Evolutionary conservation across 2,329 filamentous ascomycete genomes (phyloP).

Genomic region (Paradendryphiella salina): DNA sequence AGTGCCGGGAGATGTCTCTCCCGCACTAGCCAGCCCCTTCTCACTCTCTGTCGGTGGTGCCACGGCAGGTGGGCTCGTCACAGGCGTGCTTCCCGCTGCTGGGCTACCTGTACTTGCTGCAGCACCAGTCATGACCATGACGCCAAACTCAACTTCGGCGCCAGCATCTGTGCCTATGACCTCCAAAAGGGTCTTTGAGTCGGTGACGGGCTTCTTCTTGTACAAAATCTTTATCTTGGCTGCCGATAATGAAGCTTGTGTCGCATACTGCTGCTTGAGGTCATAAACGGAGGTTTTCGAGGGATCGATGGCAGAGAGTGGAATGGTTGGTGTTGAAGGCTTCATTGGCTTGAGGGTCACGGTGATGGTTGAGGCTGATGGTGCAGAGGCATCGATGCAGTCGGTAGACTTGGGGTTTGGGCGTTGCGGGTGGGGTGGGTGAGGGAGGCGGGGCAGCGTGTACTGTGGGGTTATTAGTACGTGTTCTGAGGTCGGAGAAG

Average conservation of each 20-base stretch:
- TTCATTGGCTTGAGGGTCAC: slow-evolving; percentile 76
- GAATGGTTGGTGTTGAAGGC: slow-evolving; percentile 62
- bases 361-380: slow-evolving; percentile 51
- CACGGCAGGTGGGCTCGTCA: slow-evolving; percentile 53
- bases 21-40: slow-evolving; percentile 35
- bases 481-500: slow-evolving; percentile 18
- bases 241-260: slow-evolving; percentile 59
- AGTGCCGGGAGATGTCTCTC: slow-evolving; percentile 9
- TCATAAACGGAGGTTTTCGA: slow-evolving; percentile 75
- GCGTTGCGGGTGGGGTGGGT: slow-evolving; percentile 55
- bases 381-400: slow-evolving; percentile 36
- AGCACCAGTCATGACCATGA: slow-evolving; percentile 79
- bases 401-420: slow-evolving; percentile 52
- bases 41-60: slow-evolving; percentile 59
- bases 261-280: slow-evolving; percentile 71
- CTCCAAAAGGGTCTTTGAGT: slow-evolving; percentile 77
- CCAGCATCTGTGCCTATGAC: slow-evolving; percentile 62
- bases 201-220: slow-evolving; percentile 81
- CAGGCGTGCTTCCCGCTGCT: slow-evolving; percentile 48
- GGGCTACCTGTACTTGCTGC: slow-evolving; percentile 49
- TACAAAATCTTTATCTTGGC: slow-evolving; percentile 84
- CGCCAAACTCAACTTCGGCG: slow-evolving; percentile 69
- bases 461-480: slow-evolving; percentile 55
- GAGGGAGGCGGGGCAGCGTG: slow-evolving; percentile 70
- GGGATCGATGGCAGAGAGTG: slow-evolving; percentile 62